phyloP scores from a whole-genome alignment of 495 filamentous ascomycete species.

The Tuber umbilicatum region DNA sequence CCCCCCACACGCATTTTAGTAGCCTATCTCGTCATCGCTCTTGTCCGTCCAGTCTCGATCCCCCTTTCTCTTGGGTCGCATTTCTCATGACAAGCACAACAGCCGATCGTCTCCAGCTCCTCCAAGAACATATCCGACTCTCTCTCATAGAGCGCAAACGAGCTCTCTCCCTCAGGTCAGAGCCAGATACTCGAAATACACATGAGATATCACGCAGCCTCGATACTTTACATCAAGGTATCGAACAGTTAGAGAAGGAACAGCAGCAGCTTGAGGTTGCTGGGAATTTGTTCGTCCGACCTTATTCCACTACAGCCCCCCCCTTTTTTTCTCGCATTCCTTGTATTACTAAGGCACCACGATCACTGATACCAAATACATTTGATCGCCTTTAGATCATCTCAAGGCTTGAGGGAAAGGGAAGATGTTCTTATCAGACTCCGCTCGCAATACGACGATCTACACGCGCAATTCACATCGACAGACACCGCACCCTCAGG shows the following conservation, averaged over 20 bases:
- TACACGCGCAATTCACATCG: slow-evolving; percentile 52
- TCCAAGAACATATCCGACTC: slow-evolving; percentile 73
- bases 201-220: slow-evolving; percentile 78
- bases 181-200: slow-evolving; percentile 76
- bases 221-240: slow-evolving; percentile 74
- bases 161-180: slow-evolving; percentile 76
- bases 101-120: slow-evolving; percentile 58
- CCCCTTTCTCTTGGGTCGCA: slow-evolving; percentile 1
- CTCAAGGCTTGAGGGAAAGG: slow-evolving; percentile 30
- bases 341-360: not conserved
- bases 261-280: slow-evolving; percentile 54
- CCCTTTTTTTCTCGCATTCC: not conserved
- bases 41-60: slow-evolving; percentile 5
- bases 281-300: slow-evolving; percentile 50
- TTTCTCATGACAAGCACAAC: slow-evolving; percentile 52
- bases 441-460: slow-evolving; percentile 54
- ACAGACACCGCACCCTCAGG: slow-evolving; percentile 43
- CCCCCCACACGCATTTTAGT: not conserved
- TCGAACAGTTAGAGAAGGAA: slow-evolving; percentile 67
- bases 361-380: slow-evolving; percentile 7
- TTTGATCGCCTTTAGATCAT: slow-evolving; percentile 21
- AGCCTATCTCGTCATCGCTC: slow-evolving; percentile 11
- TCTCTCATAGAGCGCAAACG: slow-evolving; percentile 82
- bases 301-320: slow-evolving; percentile 6
- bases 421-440: slow-evolving; percentile 50